These are phyloP conservation scores for Neoscytalidium dimidiatum DNA, from an alignment of 2,329 filamentous ascomycete species.

Conservation along the genomic window DNA sequence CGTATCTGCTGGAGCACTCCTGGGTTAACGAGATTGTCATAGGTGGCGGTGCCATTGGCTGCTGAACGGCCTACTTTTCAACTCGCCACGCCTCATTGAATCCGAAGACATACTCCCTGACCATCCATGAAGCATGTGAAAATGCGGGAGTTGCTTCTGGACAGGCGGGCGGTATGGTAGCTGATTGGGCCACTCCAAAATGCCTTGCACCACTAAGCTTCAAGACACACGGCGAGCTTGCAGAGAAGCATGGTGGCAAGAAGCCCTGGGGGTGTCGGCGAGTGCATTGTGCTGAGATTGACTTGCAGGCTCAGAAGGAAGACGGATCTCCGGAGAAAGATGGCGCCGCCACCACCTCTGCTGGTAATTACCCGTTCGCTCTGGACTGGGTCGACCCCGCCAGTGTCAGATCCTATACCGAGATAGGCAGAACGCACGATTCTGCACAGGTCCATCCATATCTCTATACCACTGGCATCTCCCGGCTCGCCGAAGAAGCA, in stretches of 20 bases:
- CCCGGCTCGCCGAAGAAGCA: conserved; percentile 11
- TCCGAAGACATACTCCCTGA: not conserved
- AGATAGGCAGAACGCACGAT: not conserved
- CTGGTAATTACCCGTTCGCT: not conserved
- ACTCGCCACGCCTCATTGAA: not conserved
- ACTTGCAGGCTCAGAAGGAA: not conserved
- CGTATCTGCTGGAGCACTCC: not conserved
- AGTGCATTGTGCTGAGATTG: conserved; percentile 3
- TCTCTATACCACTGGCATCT: conserved; percentile 10
- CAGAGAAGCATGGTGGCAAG: conserved; percentile 11
- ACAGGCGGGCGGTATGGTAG: conserved; percentile 18
- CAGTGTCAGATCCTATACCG: conserved; percentile 12
- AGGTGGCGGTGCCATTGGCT: conserved; percentile 20
- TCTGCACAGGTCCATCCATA: conserved; percentile 17
- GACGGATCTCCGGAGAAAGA: not conserved
- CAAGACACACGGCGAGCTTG: conserved; percentile 14
- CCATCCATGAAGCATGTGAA: conserved; percentile 9
- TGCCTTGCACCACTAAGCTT: conserved; percentile 19
- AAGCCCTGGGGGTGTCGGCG: conserved; percentile 16
- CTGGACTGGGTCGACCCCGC: conserved; percentile 16
- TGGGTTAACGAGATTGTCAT: not conserved
- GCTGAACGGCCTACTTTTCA: conserved; percentile 8
- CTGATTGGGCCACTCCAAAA: conserved; percentile 17
- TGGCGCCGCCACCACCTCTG: not conserved
- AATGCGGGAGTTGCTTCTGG: conserved; percentile 17